Evolutionary conservation across 768 basidiomycete genomes (phyloP).

Genomic region (Dictyophora rubrovolvata): DNA sequence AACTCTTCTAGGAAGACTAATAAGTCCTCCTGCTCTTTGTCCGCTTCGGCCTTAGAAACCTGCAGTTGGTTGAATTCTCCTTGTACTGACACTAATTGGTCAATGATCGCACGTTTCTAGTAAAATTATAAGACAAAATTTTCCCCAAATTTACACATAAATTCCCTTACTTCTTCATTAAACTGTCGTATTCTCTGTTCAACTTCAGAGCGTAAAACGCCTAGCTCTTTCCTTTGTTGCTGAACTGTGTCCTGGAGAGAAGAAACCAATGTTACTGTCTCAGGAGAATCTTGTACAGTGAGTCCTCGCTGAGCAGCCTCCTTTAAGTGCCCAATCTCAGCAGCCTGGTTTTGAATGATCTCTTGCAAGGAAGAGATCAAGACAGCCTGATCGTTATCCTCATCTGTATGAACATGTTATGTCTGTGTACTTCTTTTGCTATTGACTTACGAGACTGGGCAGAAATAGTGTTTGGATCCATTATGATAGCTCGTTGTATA

Average conservation of each 20-base stretch:
- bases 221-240: conserved; percentile 74
- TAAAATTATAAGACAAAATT: not conserved
- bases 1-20: conserved; percentile 90
- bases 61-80: conserved; percentile 41
- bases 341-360: conserved; percentile 69
- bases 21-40: conserved; percentile 95
- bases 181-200: conserved; percentile 27
- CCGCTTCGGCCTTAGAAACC: conserved; percentile 66
- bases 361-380: conserved; percentile 78
- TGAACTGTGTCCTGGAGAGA: conserved; percentile 79
- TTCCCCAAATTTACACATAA: not conserved
- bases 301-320: not conserved
- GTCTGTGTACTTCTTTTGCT: not conserved
- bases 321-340: conserved; percentile 60
- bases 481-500: conserved; percentile 60
- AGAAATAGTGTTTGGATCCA: conserved; percentile 57
- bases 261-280: conserved; percentile 70
- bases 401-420: conserved; percentile 30
- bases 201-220: conserved; percentile 51
- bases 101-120: conserved; percentile 37
- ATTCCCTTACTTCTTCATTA: conserved; percentile 29
- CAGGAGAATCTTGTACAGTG: conserved; percentile 53
- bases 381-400: conserved; percentile 68
- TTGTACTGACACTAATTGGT: conserved; percentile 37
- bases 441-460: conserved; percentile 45